Base-by-base conservation (phyloP, 2,329 filamentous ascomycete genomes). In the Diplodia seriata region DNA sequence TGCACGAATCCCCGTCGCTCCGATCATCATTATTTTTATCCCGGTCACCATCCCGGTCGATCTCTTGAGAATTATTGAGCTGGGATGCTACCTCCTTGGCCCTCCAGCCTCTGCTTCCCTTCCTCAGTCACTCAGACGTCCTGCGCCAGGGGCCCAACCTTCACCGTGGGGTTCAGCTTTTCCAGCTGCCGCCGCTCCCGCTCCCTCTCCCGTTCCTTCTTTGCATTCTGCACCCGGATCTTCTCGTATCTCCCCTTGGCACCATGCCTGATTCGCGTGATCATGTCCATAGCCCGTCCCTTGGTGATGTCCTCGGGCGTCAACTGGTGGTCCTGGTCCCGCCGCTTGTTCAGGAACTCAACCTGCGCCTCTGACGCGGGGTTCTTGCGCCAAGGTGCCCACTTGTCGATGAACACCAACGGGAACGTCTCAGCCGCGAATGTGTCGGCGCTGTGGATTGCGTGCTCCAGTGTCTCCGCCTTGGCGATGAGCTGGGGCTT, bases 221-320 rank as follows among this genome's bases (percentile, higher is more conserved):
- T 56, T 40, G 49, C 47, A 31, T 76, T 76, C 67, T 74, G 75
- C 2, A 73, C 74, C 36, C 74, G 77, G 26, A 76, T 77, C 73
- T 77, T 82, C 57, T 75, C 72, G 40, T 73, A 81, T 81, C 87
- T 70, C 80, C 91, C 77, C 83, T 87, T 83, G 0, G 91, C 92
- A 0, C 94, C 94, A 76, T 95, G 91, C 77, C 90, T 94, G 70
- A 97, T 76, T 78, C 97, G 96, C 8, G 92, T 96, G 71, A 98
- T 97, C 90, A 97, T 94, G 76, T 97, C 94, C 4, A 86, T 86
- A 4, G 93, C 94, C 75, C 88, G 88, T 8, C 94, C 94, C 75
- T 94, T 95, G 15, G 86, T 93, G 68, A 97, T 73, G 33, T 89
- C 85, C 0, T 81, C 79, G 0, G 79, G 72, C 1, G 81, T 84